These are phyloP conservation scores for Hippophae rhamnoides DNA, from an alignment of 306 rosid species.

Conservation along the genomic window DNA sequence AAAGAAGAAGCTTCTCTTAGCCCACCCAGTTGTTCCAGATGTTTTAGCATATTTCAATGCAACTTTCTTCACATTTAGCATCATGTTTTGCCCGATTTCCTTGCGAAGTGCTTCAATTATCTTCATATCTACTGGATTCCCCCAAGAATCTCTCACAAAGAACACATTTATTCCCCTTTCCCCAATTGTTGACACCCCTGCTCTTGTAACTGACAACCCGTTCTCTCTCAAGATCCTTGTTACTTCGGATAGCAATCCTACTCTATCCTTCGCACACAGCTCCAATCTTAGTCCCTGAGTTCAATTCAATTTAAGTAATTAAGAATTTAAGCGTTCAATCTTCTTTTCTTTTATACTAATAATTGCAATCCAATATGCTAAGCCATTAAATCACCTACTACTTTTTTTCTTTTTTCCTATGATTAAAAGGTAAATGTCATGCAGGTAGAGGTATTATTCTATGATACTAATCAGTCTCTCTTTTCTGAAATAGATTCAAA, in stretches of 20 bases:
- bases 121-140: conserved; percentile 57
- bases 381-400: no score
- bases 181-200: conserved; percentile 67
- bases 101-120: conserved; percentile 52
- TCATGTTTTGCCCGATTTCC: conserved; percentile 59
- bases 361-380: no score
- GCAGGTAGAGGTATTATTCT: no score
- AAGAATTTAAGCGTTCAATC: no score
- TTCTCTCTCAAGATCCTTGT: conserved; percentile 78
- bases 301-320: no score
- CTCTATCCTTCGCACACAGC: conserved; percentile 69
- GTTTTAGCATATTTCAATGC: conserved; percentile 37
- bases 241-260: conserved; percentile 67
- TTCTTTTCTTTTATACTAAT: no score
- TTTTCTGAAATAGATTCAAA: no score
- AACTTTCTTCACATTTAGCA: conserved; percentile 62
- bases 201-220: conserved; percentile 63
- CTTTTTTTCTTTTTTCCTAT: no score
- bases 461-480: no score
- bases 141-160: conserved; percentile 69
- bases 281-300: conserved; percentile 69
- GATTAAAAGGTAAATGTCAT: no score
- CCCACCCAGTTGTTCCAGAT: conserved; percentile 60
- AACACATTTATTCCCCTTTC: conserved; percentile 69
- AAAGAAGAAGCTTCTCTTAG: conserved; percentile 75